phyloP scores from a whole-genome alignment of 495 filamentous ascomycete species.

The Aspergillus incahuasiensis region DNA sequence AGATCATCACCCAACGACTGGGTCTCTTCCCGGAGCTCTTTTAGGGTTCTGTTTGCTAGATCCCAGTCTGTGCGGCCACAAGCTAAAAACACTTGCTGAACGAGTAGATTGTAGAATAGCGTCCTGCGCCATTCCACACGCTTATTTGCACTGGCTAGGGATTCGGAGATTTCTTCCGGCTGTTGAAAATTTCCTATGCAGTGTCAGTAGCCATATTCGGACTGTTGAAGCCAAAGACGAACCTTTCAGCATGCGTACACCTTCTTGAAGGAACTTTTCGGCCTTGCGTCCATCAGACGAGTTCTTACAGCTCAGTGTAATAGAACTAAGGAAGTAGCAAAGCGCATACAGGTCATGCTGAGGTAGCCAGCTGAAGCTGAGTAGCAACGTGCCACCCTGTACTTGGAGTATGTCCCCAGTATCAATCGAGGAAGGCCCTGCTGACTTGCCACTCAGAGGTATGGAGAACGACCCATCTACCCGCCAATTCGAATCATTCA shows the following conservation, averaged over 20 bases:
- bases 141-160: conserved; percentile 41
- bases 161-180: conserved; percentile 40
- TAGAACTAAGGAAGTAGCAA: conserved; percentile 68
- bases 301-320: conserved; percentile 60
- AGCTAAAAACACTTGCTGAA: conserved; percentile 57
- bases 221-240: conserved; percentile 16
- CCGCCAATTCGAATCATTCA: conserved; percentile 56
- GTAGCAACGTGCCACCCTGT: conserved; percentile 38
- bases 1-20: conserved; percentile 33
- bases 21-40: conserved; percentile 34
- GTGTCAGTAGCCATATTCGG: conserved; percentile 13
- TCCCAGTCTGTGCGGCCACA: conserved; percentile 62
- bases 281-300: conserved; percentile 61
- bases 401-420: conserved; percentile 44
- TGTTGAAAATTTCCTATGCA: conserved; percentile 34
- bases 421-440: conserved; percentile 42
- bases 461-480: conserved; percentile 68
- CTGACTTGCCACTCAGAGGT: conserved; percentile 56
- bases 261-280: conserved; percentile 62
- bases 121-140: conserved; percentile 49
- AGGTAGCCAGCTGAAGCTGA: conserved; percentile 62
- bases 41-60: conserved; percentile 42
- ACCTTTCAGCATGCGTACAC: conserved; percentile 55
- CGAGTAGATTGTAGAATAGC: conserved; percentile 51
- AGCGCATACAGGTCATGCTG: conserved; percentile 65